Conservation (phyloP, 2,329 filamentous ascomycete genomes). For the Xylariaceae sp. region DNA sequence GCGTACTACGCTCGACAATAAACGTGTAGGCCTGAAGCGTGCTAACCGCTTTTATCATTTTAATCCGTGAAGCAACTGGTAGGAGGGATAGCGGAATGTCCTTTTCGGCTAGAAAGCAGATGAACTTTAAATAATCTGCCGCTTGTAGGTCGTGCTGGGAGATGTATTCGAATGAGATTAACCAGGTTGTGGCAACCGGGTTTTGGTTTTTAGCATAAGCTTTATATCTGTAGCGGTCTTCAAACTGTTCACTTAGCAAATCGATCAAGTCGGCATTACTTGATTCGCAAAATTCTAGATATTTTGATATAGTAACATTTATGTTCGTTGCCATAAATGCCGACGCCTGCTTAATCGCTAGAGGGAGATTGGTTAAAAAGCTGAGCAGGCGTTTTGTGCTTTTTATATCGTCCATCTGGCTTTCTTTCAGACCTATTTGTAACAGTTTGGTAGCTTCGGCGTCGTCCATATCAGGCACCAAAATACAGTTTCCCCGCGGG, state of each 20-base stretch:
- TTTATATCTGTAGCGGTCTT: slow-evolving; percentile 38
- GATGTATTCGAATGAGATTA: slow-evolving; percentile 15
- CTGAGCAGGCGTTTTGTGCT: slow-evolving; percentile 35
- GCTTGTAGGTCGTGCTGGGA: neutral
- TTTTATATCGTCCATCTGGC: slow-evolving; percentile 2
- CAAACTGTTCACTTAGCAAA: slow-evolving; percentile 41
- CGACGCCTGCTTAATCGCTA: slow-evolving; percentile 46
- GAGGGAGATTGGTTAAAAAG: slow-evolving; percentile 40
- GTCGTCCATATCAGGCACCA: no score
- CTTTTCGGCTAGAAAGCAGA: slow-evolving; percentile 31
- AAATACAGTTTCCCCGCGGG: neutral
- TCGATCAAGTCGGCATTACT: slow-evolving; percentile 30
- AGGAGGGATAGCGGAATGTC: slow-evolving; percentile 22
- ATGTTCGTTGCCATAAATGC: slow-evolving; percentile 40
- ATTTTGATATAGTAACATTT: slow-evolving; percentile 29
- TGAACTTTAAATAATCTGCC: slow-evolving; percentile 28
- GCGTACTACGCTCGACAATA: slow-evolving; percentile 1
- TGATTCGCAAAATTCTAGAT: slow-evolving; percentile 34
- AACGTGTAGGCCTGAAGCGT: slow-evolving; percentile 11
- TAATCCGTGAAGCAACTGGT: neutral
- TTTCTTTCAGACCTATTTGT: neutral
- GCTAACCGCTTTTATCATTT: neutral
- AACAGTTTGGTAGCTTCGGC: no score
- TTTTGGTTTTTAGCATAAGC: slow-evolving; percentile 20
- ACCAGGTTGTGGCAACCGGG: slow-evolving; percentile 9